These are phyloP conservation scores for Candida sonorensis DNA, from an alignment of 805 yeast genomes.

Conservation along the genomic window DNA sequence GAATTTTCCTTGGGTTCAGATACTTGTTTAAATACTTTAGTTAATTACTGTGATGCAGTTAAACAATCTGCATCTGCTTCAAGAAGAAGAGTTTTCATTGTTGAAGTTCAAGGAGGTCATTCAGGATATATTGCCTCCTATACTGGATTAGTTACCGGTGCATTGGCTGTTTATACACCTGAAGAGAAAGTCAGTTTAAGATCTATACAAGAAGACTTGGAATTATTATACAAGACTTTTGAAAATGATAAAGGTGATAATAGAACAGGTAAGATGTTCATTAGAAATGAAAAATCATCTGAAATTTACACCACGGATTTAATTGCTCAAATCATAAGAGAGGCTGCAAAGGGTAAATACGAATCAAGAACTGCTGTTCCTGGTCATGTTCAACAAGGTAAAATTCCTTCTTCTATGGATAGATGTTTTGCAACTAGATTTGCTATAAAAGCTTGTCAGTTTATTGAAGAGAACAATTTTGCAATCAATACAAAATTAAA, in stretches of 20 bases:
- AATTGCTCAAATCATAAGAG: constrained; percentile 77
- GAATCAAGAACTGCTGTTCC: constrained; percentile 95
- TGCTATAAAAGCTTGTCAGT: constrained; percentile 85
- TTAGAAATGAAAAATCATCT: constrained; percentile 81
- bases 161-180: constrained; percentile 86
- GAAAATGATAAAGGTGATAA: constrained; percentile 68
- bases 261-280: constrained; percentile 78
- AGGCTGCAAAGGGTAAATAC: constrained; percentile 59
- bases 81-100: constrained; percentile 89
- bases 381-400: constrained; percentile 98
- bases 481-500: constrained; percentile 9
- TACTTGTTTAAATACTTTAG: constrained; percentile 88
- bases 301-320: constrained; percentile 74
- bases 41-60: constrained; percentile 89
- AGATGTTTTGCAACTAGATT: constrained; percentile 84
- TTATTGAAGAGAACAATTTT: constrained; percentile 53
- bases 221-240: constrained; percentile 60
- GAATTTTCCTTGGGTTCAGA: constrained; percentile 94
- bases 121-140: constrained; percentile 89
- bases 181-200: constrained; percentile 69
- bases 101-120: constrained; percentile 97
- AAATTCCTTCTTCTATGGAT: constrained; percentile 90
- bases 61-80: constrained; percentile 94
- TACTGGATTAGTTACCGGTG: constrained; percentile 83
- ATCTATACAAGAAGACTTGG: constrained; percentile 71